phyloP scores from a whole-genome alignment of 2,329 filamentous ascomycete genomes.

The Zalaria obscura region DNA sequence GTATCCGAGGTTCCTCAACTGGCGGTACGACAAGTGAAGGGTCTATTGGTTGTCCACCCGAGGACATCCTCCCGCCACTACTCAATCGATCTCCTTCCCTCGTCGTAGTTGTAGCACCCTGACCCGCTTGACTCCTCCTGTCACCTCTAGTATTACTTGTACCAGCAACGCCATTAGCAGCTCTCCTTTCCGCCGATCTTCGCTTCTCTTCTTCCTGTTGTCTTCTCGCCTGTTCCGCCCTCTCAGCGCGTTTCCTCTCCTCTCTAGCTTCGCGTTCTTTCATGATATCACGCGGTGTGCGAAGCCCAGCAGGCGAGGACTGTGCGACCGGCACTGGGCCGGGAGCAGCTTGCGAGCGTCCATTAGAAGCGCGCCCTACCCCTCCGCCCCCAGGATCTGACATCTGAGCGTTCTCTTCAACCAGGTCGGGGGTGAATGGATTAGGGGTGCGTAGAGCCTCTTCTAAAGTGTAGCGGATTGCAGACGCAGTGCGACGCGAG shows the following conservation, averaged over 20 bases:
- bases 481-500: slow-evolving; percentile 72
- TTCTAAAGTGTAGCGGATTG: slow-evolving; percentile 84
- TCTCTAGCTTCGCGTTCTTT: slow-evolving; percentile 68
- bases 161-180: slow-evolving; percentile 20
- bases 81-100: neutral
- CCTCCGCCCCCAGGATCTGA: slow-evolving; percentile 60
- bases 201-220: slow-evolving; percentile 31
- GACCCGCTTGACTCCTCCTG: neutral
- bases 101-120: neutral
- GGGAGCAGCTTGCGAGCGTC: slow-evolving; percentile 35
- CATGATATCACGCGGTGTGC: slow-evolving; percentile 85
- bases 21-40: neutral
- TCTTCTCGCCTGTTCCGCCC: slow-evolving; percentile 15
- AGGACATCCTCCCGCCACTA: neutral
- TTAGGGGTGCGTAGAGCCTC: slow-evolving; percentile 75
- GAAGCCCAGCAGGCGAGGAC: slow-evolving; percentile 44
- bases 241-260: slow-evolving; percentile 48
- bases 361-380: slow-evolving; percentile 43
- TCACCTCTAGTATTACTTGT: neutral
- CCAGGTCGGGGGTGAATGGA: slow-evolving; percentile 66
- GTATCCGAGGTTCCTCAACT: slow-evolving; percentile 1
- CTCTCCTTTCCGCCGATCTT: slow-evolving; percentile 45
- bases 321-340: slow-evolving; percentile 40
- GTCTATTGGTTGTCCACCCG: neutral
- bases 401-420: slow-evolving; percentile 87